Base-by-base conservation (phyloP, 225 moss, liverwort and hornwort species). In the Lunularia cruciata region DNA sequence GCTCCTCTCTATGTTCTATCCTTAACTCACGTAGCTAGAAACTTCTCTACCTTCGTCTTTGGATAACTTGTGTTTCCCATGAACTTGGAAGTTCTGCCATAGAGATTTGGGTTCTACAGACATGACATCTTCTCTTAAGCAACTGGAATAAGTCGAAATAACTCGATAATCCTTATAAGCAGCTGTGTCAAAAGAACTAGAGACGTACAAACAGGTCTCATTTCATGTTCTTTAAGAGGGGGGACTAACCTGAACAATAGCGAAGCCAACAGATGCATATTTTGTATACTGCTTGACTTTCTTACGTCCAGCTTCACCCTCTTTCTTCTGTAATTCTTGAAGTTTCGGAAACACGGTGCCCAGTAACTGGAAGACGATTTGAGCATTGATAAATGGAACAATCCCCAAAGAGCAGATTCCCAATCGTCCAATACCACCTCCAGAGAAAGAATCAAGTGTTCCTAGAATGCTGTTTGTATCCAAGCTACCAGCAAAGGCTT, bases 371-470 rank as follows among this genome's bases (percentile, higher is more conserved):
- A 85, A 73, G 64, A 98, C 89, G 55, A 98, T 98, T 67, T 93
- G 93, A 22, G 96, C 96, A 68, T 98, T 98, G 78, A 98, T 93
- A 72, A 76, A 98, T 2, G 93, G 96, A 62, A 98, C 93, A 72
- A 98, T 98, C n/a, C 96, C 91, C 63, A 98, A 54, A 37, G 93
- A 98, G 19, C 86, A 86, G 5, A 93, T 5, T 61, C 93, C 90
- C 40, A 93, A 78, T 0, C 96, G 89, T 28, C 96, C 96, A 67
- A 98, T 91, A 32, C 96, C 93, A 37, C 96, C 96, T 19, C 96
- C 91, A 35, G 95, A 92, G 65, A 98, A 98, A 9, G 89, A 90
- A 69, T 98, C 90, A 56, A 92, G 65, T 0, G 93, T 90, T 34
- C 96, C 93, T 63, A 93, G 57, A 38, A 98, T 76, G 75, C 96